Percentiles rank a stretch among this genome's conserved stretches.
These are phyloP conservation scores for Rhexocercosporidium sp. DNA, from an alignment of 2,329 filamentous ascomycete species.

Conservation along the genomic window DNA sequence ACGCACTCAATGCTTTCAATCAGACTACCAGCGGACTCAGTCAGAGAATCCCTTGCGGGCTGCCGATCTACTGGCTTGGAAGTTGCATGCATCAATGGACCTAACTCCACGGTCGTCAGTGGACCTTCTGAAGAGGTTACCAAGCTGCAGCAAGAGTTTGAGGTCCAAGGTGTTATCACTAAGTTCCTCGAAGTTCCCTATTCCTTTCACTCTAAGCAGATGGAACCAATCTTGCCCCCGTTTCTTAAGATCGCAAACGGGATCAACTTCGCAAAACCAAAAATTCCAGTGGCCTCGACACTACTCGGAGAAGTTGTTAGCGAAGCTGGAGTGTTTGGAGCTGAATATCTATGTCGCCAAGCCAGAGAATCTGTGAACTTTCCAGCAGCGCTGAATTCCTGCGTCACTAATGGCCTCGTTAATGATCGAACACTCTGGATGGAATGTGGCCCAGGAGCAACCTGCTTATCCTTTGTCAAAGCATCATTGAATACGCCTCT, in stretches of 20 bases:
- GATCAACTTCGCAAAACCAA: constrained; percentile 58
- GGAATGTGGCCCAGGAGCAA: constrained; percentile 76
- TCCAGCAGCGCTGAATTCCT: constrained; percentile 62
- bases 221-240: constrained; percentile 64
- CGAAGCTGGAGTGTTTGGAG: constrained; percentile 59
- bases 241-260: constrained; percentile 59
- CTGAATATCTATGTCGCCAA: constrained; percentile 67
- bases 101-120: constrained; percentile 75
- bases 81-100: constrained; percentile 73
- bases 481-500: constrained; percentile 46
- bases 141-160: constrained; percentile 50
- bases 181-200: constrained; percentile 69
- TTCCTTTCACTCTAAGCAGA: constrained; percentile 69
- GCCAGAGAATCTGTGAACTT: constrained; percentile 75
- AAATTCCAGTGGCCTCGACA: constrained; percentile 71
- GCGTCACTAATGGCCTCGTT: constrained; percentile 39
- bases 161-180: constrained; percentile 58
- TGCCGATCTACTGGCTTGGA: neutral
- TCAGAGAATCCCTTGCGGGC: neutral
- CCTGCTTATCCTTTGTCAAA: constrained; percentile 71
- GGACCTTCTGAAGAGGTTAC: constrained; percentile 59
- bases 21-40: neutral
- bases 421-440: constrained; percentile 62
- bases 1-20: constrained; percentile 1
- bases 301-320: constrained; percentile 64